Evolutionary conservation across 306 rosid genomes (phyloP).

Genomic region (Acacia crassicarpa): DNA sequence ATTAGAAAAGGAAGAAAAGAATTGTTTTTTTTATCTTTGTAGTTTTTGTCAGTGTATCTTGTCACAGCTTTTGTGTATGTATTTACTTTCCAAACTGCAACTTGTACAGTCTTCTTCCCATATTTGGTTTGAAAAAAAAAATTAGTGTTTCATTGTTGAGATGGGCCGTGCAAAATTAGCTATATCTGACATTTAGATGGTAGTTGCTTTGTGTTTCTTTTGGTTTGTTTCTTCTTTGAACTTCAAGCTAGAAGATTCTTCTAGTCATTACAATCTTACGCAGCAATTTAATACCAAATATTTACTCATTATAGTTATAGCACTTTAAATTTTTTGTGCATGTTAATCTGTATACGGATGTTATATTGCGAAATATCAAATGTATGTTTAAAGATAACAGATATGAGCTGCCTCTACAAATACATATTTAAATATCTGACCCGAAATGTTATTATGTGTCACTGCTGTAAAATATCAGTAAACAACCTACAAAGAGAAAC

Average conservation of each 20-base stretch:
- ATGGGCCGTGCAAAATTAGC: neutral
- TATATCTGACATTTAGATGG: neutral
- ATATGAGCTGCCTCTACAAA: neutral
- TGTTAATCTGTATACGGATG: neutral
- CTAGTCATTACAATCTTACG: neutral
- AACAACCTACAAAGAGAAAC: neutral
- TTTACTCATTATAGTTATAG: neutral
- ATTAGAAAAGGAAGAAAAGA: neutral
- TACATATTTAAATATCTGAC: neutral
- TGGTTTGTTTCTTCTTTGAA: neutral
- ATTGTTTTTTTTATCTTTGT: neutral
- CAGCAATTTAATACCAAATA: neutral
- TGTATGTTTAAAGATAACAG: neutral
- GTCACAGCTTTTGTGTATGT: neutral
- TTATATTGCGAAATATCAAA: neutral
- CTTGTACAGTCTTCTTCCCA: conserved; percentile 1
- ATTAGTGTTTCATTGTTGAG: neutral
- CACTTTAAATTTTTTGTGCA: neutral
- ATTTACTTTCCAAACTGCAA: neutral
- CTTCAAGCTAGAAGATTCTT: neutral
- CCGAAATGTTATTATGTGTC: no score
- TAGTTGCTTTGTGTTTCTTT: neutral
- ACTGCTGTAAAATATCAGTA: neutral
- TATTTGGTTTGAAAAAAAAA: neutral
- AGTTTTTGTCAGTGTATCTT: neutral